A percentile compares a stretch with the other conserved stretches of the same genome.
Evolutionary conservation across 179 eudicot species (phyloP).

Genomic region (Beta lomatogona): DNA sequence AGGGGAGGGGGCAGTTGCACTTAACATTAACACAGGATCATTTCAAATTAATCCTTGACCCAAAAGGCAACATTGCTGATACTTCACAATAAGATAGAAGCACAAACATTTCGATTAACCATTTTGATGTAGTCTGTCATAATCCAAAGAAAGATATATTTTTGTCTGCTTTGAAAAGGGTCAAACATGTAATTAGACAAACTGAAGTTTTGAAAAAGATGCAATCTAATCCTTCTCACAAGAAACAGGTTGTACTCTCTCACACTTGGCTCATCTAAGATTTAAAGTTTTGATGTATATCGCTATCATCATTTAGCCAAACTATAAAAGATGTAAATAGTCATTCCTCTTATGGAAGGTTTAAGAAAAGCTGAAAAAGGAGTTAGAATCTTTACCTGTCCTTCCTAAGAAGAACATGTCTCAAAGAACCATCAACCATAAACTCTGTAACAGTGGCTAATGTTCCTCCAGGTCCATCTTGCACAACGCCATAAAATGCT

Average conservation of each 20-base stretch:
- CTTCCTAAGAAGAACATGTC: conserved; percentile 51
- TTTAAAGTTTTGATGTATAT: background rate
- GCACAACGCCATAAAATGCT: conserved; percentile 54
- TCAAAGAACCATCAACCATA: conserved; percentile 55
- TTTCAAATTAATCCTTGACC: background rate
- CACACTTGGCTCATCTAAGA: background rate
- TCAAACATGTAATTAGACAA: background rate
- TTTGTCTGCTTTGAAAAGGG: background rate
- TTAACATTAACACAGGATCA: background rate
- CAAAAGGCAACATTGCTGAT: background rate
- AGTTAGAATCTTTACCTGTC: conserved; percentile 36
- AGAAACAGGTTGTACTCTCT: background rate
- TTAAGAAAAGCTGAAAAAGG: background rate
- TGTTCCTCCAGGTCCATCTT: conserved; percentile 57
- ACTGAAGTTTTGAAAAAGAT: background rate
- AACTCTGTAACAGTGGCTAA: conserved; percentile 52
- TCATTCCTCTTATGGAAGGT: background rate
- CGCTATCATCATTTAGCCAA: background rate
- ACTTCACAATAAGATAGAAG: background rate
- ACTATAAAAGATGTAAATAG: background rate
- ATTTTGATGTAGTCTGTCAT: background rate
- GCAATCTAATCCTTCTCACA: background rate
- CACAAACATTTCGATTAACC: background rate
- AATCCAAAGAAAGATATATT: background rate
- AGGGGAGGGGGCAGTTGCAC: too few species aligned